A percentile compares a stretch with the other conserved stretches of the same genome.
Conservation (phyloP, 2,329 filamentous ascomycete genomes). For the Epicoccum sorghinum region DNA sequence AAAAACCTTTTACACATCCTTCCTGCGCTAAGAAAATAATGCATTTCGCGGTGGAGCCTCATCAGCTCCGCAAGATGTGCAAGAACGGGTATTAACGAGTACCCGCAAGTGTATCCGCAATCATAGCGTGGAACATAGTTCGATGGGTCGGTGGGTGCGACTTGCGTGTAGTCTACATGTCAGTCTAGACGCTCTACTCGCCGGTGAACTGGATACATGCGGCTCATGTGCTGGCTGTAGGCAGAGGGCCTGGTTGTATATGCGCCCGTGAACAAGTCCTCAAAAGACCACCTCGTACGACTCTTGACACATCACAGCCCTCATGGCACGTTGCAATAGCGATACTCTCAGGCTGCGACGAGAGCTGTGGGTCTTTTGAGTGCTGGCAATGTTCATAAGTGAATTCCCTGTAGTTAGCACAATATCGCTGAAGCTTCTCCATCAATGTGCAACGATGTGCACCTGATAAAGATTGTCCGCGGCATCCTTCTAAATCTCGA, state of each 20-base stretch:
- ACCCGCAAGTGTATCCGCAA: conserved; percentile 12
- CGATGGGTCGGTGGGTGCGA: conserved; percentile 8
- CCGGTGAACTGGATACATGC: neutral
- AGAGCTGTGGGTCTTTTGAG: neutral
- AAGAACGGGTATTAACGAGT: conserved; percentile 13
- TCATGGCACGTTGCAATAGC: neutral
- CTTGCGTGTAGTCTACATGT: conserved; percentile 5
- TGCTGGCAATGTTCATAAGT: neutral
- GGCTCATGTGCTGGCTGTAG: neutral
- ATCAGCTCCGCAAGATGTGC: conserved; percentile 13
- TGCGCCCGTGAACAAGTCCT: too few species aligned
- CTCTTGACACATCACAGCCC: neutral
- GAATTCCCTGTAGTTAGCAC: neutral
- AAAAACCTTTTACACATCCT: conserved; percentile 14
- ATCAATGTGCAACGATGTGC: neutral
- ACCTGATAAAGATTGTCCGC: neutral
- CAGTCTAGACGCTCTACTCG: conserved; percentile 13
- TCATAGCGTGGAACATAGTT: conserved; percentile 11
- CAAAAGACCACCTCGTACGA: too few species aligned
- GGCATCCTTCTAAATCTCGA: neutral
- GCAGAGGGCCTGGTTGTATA: too few species aligned
- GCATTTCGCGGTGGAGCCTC: conserved; percentile 5
- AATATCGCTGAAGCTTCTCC: neutral
- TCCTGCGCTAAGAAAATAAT: conserved; percentile 6
- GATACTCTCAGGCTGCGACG: neutral